phyloP scores from a whole-genome alignment of 225 moss, liverwort and hornwort species.

The Anthoceros angustus region DNA sequence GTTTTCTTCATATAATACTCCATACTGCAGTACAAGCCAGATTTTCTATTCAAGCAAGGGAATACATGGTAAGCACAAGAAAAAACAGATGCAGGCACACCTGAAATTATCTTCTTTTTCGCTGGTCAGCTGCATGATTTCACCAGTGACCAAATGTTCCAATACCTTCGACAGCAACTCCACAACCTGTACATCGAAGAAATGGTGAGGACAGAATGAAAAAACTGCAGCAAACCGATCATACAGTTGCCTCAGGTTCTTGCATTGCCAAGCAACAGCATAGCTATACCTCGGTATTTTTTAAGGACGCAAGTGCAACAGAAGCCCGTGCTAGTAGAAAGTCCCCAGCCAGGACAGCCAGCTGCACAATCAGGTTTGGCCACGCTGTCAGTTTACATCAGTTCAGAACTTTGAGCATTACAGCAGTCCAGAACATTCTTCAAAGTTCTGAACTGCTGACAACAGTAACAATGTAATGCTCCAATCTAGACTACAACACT shows the following conservation, averaged over 20 bases:
- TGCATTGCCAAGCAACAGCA: neutral
- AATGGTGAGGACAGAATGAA: neutral
- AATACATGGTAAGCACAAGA: neutral
- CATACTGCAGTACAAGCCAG: conserved; percentile 38
- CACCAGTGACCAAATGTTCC: conserved; percentile 75
- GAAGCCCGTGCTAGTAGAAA: conserved; percentile 81
- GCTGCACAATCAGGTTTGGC: conserved; percentile 21
- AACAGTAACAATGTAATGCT: too few species aligned
- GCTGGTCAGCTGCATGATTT: conserved; percentile 76
- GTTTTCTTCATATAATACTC: conserved; percentile 87
- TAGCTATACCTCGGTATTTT: conserved; percentile 40
- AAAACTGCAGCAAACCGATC: conserved; percentile 4
- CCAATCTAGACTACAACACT: too few species aligned
- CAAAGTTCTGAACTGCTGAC: too few species aligned
- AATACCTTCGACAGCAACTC: conserved; percentile 63
- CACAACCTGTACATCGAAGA: conserved; percentile 45
- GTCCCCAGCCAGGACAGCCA: conserved; percentile 83
- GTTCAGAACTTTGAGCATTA: too few species aligned
- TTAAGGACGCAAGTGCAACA: conserved; percentile 43
- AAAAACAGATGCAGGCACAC: conserved; percentile 18
- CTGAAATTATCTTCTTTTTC: conserved; percentile 56
- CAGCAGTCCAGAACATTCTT: too few species aligned
- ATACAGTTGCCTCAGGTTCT: neutral
- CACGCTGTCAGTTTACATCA: neutral
- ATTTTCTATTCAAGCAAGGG: neutral